Evolutionary conservation across 257 asterid genomes (phyloP), one percentile per base, ranked within the genome.

Genomic region (Ligustrum vulgare): DNA sequence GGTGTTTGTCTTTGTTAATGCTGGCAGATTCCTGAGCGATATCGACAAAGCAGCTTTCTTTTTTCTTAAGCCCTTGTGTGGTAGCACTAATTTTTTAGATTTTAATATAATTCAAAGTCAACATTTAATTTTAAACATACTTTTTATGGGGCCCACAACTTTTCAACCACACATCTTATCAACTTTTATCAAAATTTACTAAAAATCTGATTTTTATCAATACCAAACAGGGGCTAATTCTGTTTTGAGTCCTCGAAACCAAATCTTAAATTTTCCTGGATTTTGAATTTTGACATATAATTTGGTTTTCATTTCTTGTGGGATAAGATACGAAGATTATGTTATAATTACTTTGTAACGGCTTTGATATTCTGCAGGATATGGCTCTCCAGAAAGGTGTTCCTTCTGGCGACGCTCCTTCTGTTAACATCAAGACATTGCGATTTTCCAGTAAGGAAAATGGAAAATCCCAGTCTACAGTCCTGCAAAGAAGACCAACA

Each of bases 391-490:
- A 41, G 49, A 41, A 41, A 41, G 10, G 10, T 11, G 4, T 41
- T 41, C 49, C 16, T 41, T 41, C 49, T 41, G 49, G 49, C 16
- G 16, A 83, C 80, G 83, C 86, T 54, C 89, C 93, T 72, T 82
- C 89, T 47, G 85, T 73, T 77, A 87, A 83, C 73, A 84, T 88
- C 15, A 41, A 41, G 16, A 41, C 49, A 41, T 10, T 41, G 49
- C 49, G 49, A 41, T 41, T 41, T 4, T 41, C 49, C 49, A 41
- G 49, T 41, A 41, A 41, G 49, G 49, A 41, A 41, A 41, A 41
- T 41, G 49, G 49, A 72, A 90, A 84, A 82, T 83, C 88, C 78
- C 85, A 79, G 70, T 87, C 84, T 74, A 83, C 86, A 56, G 91
- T 86, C 67, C 69, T 77, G 56, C 90, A 82, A 79, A 85, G 79